phyloP scores from a whole-genome alignment of 2,329 filamentous ascomycete species.

The Aspergillus versicolor region DNA sequence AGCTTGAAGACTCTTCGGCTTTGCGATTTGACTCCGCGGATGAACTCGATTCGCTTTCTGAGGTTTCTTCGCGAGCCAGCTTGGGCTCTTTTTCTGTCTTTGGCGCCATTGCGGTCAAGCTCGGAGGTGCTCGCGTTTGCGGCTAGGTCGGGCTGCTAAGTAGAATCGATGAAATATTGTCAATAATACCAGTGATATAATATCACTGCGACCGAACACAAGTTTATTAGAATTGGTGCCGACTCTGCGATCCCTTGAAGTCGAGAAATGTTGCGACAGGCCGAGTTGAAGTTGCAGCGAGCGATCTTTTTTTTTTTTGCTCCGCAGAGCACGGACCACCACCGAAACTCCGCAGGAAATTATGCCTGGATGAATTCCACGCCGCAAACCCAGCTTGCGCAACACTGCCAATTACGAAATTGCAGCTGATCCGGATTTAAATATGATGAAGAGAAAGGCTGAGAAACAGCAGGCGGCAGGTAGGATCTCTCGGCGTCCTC shows the following conservation, averaged over 20 bases:
- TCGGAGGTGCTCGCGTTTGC: background rate
- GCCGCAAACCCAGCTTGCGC: background rate
- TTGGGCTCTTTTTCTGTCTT: constrained; percentile 23
- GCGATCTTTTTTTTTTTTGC: constrained; percentile 38
- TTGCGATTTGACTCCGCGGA: constrained; percentile 8
- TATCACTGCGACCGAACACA: background rate
- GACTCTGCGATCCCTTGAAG: background rate
- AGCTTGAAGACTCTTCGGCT: constrained; percentile 10
- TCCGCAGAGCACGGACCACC: constrained; percentile 43
- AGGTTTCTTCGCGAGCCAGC: constrained; percentile 16
- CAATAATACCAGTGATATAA: background rate
- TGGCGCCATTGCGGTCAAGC: constrained; percentile 23
- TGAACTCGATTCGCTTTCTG: constrained; percentile 14
- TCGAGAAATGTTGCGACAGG: constrained; percentile 9
- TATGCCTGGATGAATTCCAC: constrained; percentile 3
- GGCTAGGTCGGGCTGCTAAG: background rate
- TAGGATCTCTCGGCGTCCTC: constrained; percentile 14
- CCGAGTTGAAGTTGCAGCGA: constrained; percentile 7
- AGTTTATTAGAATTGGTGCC: background rate
- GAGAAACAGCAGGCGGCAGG: constrained; percentile 37
- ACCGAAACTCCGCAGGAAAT: constrained; percentile 24
- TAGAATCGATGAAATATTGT: background rate
- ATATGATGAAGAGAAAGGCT: constrained; percentile 38
- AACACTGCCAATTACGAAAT: background rate
- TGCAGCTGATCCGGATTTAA: background rate